phyloP scores from a whole-genome alignment of 345 rosid species.

The Camelina laxa region DNA sequence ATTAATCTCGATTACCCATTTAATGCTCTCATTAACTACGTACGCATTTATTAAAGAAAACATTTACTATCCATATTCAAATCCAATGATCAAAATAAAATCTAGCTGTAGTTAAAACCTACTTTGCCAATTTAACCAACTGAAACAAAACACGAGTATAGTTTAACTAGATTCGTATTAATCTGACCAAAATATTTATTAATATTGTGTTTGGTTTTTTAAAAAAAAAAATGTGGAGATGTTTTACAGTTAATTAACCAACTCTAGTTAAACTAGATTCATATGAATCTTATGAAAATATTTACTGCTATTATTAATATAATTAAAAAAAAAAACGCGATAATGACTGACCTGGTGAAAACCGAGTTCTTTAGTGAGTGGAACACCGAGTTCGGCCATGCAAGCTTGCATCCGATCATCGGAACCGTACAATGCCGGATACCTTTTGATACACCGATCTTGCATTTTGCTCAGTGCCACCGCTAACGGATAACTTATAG shows the following conservation, averaged over 20 bases:
- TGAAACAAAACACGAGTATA: not conserved
- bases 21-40: conserved; percentile 29
- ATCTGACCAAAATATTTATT: not conserved
- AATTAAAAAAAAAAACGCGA: not conserved
- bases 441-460: conserved; percentile 81
- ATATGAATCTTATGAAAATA: conserved; percentile 21
- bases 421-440: conserved; percentile 96
- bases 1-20: conserved; percentile 11
- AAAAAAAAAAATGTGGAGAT: not conserved
- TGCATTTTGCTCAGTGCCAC: conserved; percentile 86
- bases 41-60: conserved; percentile 5
- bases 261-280: conserved; percentile 7
- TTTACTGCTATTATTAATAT: not conserved
- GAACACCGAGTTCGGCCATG: conserved; percentile 99
- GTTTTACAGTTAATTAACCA: conserved; percentile 10
- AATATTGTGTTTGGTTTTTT: too few relatives aligned
- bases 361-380: conserved; percentile 95
- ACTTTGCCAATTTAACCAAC: conserved; percentile 8
- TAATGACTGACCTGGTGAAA: conserved; percentile 85
- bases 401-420: conserved; percentile 99
- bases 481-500: conserved; percentile 89
- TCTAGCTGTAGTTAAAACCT: conserved; percentile 15
- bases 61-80: conserved; percentile 12
- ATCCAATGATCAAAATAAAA: conserved; percentile 3
- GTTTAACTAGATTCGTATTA: conserved; percentile 15